Conservation (phyloP, 2,329 filamentous ascomycete genomes). For the Phyllosticta citribraziliensis region DNA sequence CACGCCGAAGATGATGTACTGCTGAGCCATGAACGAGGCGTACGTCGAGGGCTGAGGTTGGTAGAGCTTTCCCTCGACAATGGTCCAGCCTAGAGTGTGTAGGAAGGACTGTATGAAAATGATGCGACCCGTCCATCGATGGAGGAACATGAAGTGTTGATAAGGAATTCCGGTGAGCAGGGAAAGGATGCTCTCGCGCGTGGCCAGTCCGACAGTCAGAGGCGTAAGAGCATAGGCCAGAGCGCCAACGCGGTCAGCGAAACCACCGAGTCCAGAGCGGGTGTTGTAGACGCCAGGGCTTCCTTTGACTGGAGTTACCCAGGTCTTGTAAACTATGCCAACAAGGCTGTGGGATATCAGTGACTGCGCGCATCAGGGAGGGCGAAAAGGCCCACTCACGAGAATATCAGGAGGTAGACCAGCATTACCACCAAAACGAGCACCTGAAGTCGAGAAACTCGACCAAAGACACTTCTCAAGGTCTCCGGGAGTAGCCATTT, state of each 20-base stretch:
- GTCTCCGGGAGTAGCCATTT: slow-evolving; percentile 53
- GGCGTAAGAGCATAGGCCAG: slow-evolving; percentile 67
- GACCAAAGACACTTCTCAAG: slow-evolving; percentile 50
- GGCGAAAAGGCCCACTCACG: slow-evolving; percentile 26
- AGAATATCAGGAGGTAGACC: slow-evolving; percentile 57
- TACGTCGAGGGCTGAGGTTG: slow-evolving; percentile 58
- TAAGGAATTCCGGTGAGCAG: slow-evolving; percentile 64
- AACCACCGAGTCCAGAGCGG: slow-evolving; percentile 56
- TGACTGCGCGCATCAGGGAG: background rate
- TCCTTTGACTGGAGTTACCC: slow-evolving; percentile 58
- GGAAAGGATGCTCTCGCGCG: slow-evolving; percentile 59
- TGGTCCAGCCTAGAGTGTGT: slow-evolving; percentile 62
- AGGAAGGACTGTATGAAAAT: slow-evolving; percentile 58
- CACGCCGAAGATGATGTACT: slow-evolving; percentile 65
- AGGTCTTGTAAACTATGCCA: slow-evolving; percentile 57
- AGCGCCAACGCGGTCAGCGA: slow-evolving; percentile 58
- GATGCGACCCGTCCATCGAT: slow-evolving; percentile 65
- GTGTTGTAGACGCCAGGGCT: slow-evolving; percentile 49
- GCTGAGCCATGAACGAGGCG: slow-evolving; percentile 48
- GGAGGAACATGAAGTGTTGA: slow-evolving; percentile 68
- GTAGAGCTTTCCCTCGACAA: slow-evolving; percentile 58
- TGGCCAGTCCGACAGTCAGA: slow-evolving; percentile 56
- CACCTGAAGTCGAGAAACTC: slow-evolving; percentile 59
- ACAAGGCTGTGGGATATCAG: slow-evolving; percentile 35
- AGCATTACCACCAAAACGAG: slow-evolving; percentile 48